A percentile compares a stretch with the other conserved stretches of the same genome.
Conservation (phyloP, 306 rosid genomes). For the Castanea crenata region DNA sequence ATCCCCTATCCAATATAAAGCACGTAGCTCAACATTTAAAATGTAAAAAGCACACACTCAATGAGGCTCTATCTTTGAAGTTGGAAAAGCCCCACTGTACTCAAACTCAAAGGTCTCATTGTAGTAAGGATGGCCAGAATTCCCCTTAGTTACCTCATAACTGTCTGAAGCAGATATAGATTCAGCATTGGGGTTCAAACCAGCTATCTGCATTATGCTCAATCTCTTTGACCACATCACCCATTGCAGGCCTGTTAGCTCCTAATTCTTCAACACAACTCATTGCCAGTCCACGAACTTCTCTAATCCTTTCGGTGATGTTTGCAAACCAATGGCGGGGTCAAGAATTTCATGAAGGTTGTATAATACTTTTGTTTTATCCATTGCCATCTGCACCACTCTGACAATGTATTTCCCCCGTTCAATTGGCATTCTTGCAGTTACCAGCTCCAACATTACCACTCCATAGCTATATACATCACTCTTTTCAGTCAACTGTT, state of each 20-base stretch:
- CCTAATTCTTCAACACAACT: conserved; percentile 34
- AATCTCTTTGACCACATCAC: conserved; percentile 42
- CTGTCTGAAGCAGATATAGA: conserved; percentile 29
- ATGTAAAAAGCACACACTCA: background rate
- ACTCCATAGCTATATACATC: conserved; percentile 56
- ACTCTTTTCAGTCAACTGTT: conserved; percentile 45
- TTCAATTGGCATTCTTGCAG: conserved; percentile 41
- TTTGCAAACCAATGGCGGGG: conserved; percentile 11
- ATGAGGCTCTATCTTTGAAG: conserved; percentile 3
- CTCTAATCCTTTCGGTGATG: conserved; percentile 26
- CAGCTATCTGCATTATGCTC: conserved; percentile 37
- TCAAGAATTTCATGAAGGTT: conserved; percentile 34
- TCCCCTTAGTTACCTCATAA: conserved; percentile 8
- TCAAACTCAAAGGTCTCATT: background rate
- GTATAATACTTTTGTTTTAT: conserved; percentile 25
- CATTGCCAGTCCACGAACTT: conserved; percentile 41
- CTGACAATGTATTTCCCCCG: conserved; percentile 36
- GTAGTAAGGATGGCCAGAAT: conserved; percentile 16
- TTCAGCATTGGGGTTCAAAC: conserved; percentile 22
- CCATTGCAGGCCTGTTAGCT: conserved; percentile 38
- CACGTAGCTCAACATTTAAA: background rate
- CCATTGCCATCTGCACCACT: conserved; percentile 29
- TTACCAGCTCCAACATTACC: conserved; percentile 42
- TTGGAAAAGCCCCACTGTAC: conserved; percentile 21
- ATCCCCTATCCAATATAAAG: background rate